Conservation (phyloP, 1,284 basidiomycete species). For the Takashimella tepidaria region DNA sequence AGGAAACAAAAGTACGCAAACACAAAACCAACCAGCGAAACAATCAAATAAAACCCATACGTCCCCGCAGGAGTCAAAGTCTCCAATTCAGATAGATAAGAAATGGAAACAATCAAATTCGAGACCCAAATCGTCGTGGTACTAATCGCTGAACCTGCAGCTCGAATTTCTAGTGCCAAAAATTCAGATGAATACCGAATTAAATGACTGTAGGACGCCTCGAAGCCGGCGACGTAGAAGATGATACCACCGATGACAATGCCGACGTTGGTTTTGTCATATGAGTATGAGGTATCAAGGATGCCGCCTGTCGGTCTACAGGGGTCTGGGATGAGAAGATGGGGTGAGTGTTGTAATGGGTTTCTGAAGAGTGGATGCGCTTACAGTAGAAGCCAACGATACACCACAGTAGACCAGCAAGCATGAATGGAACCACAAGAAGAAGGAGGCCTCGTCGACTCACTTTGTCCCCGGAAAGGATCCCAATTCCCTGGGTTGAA, state of each 20-base stretch:
- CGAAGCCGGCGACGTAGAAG: conserved; percentile 31
- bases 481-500: conserved; percentile 21
- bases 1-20: not conserved
- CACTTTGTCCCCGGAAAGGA: conserved; percentile 40
- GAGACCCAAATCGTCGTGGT: conserved; percentile 4
- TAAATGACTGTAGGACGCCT: conserved; percentile 30
- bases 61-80: not conserved
- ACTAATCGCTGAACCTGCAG: conserved; percentile 13
- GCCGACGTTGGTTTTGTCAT: conserved; percentile 12
- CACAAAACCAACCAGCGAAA: not conserved
- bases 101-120: conserved; percentile 2
- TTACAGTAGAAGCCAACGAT: conserved; percentile 28
- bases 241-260: conserved; percentile 30
- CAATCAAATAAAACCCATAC: not conserved
- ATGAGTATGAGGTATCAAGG: conserved; percentile 13
- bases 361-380: too few relatives aligned
- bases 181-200: conserved; percentile 30
- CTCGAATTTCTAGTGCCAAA: conserved; percentile 25
- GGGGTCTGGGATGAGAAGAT: conserved; percentile 7
- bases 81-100: not conserved
- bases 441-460: conserved; percentile 40
- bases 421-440: conserved; percentile 21
- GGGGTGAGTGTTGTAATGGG: too few relatives aligned
- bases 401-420: conserved; percentile 29
- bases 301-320: not conserved